phyloP scores from a whole-genome alignment of 2,329 filamentous ascomycete species.

The Trichoderma atroviride region DNA sequence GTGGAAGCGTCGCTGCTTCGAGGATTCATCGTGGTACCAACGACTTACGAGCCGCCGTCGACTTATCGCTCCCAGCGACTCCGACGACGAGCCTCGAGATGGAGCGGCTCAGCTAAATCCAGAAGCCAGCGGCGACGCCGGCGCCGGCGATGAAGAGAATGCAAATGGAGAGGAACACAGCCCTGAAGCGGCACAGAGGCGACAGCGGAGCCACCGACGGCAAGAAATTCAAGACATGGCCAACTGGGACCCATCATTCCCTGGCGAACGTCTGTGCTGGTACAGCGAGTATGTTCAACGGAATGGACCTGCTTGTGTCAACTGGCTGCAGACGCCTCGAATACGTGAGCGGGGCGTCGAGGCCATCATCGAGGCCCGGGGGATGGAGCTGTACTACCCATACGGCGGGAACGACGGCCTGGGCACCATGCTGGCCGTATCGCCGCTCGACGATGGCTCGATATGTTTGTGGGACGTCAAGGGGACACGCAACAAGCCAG shows the following conservation, averaged over 20 bases:
- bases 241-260: conserved; percentile 82
- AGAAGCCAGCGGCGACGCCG: conserved; percentile 29
- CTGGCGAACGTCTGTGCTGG: conserved; percentile 74
- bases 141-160: conserved; percentile 23
- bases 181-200: not conserved
- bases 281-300: conserved; percentile 88
- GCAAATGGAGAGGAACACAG: not conserved
- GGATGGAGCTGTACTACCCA: conserved; percentile 66
- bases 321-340: conserved; percentile 72
- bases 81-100: conserved; percentile 30
- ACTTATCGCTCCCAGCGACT: conserved; percentile 37
- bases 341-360: conserved; percentile 45
- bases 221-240: conserved; percentile 59
- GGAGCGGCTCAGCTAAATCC: conserved; percentile 39
- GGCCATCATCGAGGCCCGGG: conserved; percentile 67
- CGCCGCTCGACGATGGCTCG: conserved; percentile 82
- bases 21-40: conserved; percentile 67
- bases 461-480: conserved; percentile 84
- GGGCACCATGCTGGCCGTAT: conserved; percentile 61
- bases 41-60: conserved; percentile 51
- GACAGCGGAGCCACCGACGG: conserved; percentile 27
- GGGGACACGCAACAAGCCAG: conserved; percentile 55
- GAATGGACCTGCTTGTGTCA: conserved; percentile 71
- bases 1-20: conserved; percentile 77
- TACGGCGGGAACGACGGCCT: conserved; percentile 52